A percentile compares a stretch with the other conserved stretches of the same genome.
Conservation (phyloP, 2,329 filamentous ascomycete species). For the Hypoxylon sp. region DNA sequence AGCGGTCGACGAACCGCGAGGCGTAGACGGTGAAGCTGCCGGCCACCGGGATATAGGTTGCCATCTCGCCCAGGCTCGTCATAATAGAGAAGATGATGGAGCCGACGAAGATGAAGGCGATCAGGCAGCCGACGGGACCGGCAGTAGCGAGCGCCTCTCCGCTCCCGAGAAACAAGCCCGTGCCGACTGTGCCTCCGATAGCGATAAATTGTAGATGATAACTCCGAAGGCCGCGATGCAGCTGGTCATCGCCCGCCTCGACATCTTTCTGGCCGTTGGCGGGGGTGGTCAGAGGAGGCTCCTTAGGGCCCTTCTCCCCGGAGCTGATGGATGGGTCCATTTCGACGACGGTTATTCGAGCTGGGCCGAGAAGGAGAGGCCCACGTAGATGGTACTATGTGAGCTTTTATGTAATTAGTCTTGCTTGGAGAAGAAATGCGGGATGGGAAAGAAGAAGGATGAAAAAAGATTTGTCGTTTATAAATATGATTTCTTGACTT, state of each 20-base stretch:
- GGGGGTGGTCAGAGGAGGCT: conserved; percentile 22
- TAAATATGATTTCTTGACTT: conserved; percentile 6
- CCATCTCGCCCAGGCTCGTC: conserved; percentile 77
- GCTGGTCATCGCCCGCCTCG: conserved; percentile 48
- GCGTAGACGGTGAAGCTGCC: conserved; percentile 83
- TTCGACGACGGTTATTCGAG: conserved; percentile 16
- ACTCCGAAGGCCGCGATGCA: conserved; percentile 50
- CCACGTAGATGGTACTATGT: conserved; percentile 12
- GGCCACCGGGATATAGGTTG: conserved; percentile 80
- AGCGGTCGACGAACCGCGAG: conserved; percentile 75
- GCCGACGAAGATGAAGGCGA: conserved; percentile 77
- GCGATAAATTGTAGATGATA: conserved; percentile 54
- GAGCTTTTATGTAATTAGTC: conserved; percentile 31
- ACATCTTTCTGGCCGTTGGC: conserved; percentile 43
- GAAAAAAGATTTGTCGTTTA: conserved; percentile 13
- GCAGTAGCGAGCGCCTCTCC: conserved; percentile 71
- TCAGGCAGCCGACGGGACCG: conserved; percentile 73
- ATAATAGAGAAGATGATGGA: conserved; percentile 81
- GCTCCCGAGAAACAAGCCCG: conserved; percentile 77
- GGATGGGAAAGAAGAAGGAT: conserved; percentile 4
- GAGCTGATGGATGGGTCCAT: conserved; percentile 30
- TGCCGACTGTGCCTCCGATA: conserved; percentile 73
- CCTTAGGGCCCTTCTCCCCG: conserved; percentile 35
- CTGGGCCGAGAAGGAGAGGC: conserved; percentile 8
- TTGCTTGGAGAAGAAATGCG: neutral